Base-by-base conservation (phyloP, 768 basidiomycete genomes). In the Trametes cubensis region DNA sequence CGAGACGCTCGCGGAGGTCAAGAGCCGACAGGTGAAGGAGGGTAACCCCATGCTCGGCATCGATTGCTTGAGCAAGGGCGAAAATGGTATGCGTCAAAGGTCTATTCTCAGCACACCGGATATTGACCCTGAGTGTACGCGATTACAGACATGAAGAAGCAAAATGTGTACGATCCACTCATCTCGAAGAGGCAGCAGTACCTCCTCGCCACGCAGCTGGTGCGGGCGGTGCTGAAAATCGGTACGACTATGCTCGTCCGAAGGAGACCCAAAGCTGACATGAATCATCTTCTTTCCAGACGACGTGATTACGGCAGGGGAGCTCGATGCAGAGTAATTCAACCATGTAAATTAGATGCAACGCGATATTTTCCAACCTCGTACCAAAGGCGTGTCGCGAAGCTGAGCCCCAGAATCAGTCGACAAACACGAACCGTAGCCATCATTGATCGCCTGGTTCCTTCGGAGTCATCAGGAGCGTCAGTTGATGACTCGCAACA, bases 101-200 rank as follows among this genome's bases (percentile, higher is more conserved):
- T 50, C 15, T 38, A n/a, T 23, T 17, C 54, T 44, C 23, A 38
- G 17, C 5, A 2, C 14, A 41, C 10, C 3, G 26, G 8, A 8
- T 13, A 1, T 26, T 30, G 21, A 17, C 21, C 18, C 49, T 64
- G 34, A 11, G 34, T 42, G 20, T 39, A n/a, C 15, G 42, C 47
- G 45, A 28, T 28, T n/a, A n/a, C 71, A 98, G 96, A 99, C 69
- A 99, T 99, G 96, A 96, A 90, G 81, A 83, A 88, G 71, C 96
- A 98, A 73, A 93, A 94, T 69, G 95, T 98, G 45, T 95, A 95
- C 68, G 97, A 99, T 71, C 96, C 97, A 26, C 78, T 98, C 66
- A 97, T 98, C 75, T 95, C 95, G 44, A 99, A 98, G 78, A 80
- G 96, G 71, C 95, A 98, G 72, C 96, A 98, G 72, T 97, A 94